phyloP scores from a whole-genome alignment of 495 filamentous ascomycete species.

The Recurvomyces mirabilis region DNA sequence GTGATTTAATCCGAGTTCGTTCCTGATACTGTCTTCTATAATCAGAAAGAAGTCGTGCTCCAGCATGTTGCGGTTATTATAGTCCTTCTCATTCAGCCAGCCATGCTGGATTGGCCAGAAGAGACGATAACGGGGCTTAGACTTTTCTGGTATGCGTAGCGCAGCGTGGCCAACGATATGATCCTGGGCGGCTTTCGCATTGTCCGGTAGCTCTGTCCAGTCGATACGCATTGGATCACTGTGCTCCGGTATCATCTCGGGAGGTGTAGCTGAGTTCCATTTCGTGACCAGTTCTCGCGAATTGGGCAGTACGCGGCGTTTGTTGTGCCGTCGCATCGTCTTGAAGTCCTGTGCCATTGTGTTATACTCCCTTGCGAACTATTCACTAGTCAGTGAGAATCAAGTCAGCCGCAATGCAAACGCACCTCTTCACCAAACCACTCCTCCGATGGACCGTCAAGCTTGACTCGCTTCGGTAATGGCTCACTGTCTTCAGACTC shows the following conservation, averaged over 20 bases:
- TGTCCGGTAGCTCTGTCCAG: slow-evolving; percentile 72
- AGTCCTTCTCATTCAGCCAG: slow-evolving; percentile 82
- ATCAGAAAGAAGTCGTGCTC: slow-evolving; percentile 78
- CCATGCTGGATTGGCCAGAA: slow-evolving; percentile 85
- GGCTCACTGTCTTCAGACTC: slow-evolving; percentile 74
- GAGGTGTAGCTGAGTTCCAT: slow-evolving; percentile 69
- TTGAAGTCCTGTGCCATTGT: slow-evolving; percentile 80
- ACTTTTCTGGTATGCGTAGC: slow-evolving; percentile 74
- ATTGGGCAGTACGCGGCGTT: slow-evolving; percentile 84
- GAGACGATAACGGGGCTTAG: slow-evolving; percentile 78
- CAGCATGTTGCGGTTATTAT: slow-evolving; percentile 59
- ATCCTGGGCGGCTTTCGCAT: slow-evolving; percentile 49
- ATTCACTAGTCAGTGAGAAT: neutral
- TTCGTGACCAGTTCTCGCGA: slow-evolving; percentile 89
- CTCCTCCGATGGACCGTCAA: slow-evolving; percentile 60
- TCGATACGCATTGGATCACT: slow-evolving; percentile 88
- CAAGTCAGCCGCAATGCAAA: neutral
- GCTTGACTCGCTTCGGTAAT: slow-evolving; percentile 75
- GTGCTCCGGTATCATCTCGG: slow-evolving; percentile 81
- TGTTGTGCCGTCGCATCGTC: slow-evolving; percentile 79
- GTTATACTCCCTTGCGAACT: slow-evolving; percentile 66
- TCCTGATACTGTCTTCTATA: slow-evolving; percentile 72
- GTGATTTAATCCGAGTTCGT: slow-evolving; percentile 63
- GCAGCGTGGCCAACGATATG: slow-evolving; percentile 75
- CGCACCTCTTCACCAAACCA: slow-evolving; percentile 73